phyloP scores from a whole-genome alignment of 202 grass and related monocot species.

The Setaria viridis region DNA sequence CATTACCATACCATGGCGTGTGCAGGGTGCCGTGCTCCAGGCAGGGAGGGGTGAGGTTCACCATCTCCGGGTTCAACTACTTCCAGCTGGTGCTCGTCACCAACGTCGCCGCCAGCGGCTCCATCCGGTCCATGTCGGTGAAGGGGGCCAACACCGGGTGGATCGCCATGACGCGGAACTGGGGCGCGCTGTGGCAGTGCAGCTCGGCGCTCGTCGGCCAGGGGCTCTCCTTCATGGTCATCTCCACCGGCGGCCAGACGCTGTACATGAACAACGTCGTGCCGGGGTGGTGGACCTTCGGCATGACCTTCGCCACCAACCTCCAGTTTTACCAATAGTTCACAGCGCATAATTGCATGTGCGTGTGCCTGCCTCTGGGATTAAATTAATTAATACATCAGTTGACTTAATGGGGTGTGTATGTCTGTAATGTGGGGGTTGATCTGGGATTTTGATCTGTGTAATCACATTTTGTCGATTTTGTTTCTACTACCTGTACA shows the following conservation, averaged over 20 bases:
- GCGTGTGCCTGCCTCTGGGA: neutral
- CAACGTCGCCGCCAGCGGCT: constrained; percentile 38
- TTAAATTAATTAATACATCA: neutral
- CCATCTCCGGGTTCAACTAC: constrained; percentile 27
- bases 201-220: constrained; percentile 23
- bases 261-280: constrained; percentile 41
- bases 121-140: constrained; percentile 38
- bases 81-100: constrained; percentile 32
- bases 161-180: constrained; percentile 26
- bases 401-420: constrained; percentile 24
- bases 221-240: constrained; percentile 68
- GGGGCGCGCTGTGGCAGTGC: constrained; percentile 42
- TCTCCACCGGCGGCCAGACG: constrained; percentile 63
- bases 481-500: neutral
- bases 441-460: constrained; percentile 42
- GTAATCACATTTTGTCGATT: neutral
- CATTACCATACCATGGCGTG: no score
- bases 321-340: constrained; percentile 50
- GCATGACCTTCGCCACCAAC: constrained; percentile 61
- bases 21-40: constrained; percentile 32
- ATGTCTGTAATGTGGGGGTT: constrained; percentile 10
- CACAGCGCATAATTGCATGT: neutral
- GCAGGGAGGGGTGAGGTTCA: constrained; percentile 35
- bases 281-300: constrained; percentile 59
- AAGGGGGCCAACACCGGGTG: constrained; percentile 34